Evolutionary conservation across 139 green algal species (phyloP), one percentile per base, ranked within the genome.

Genomic region (Coccomyxa sp.): DNA sequence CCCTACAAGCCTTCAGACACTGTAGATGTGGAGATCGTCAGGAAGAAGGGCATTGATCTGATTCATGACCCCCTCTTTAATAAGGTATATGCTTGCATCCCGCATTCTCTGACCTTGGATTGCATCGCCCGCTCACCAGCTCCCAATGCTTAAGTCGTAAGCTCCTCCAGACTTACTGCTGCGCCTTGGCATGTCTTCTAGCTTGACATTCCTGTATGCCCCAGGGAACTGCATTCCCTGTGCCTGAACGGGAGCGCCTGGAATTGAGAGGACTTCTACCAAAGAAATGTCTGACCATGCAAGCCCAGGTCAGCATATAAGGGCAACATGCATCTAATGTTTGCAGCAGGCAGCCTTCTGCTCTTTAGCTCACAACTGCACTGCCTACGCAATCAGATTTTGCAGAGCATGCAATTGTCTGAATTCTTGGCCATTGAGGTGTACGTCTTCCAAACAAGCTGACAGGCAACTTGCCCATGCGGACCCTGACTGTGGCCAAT

Each of bases 221-320:
- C 55, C 82, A 97, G 88, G 93, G 95, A 70, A 98, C 91, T 7
- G 91, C 90, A 0, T 97, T 98, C 75, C 84, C 86, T 3, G 31
- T 81, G 1, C 68, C 85, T 10, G 95, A 99, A 81, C 83, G 95
- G 0, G 95, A 99, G 75, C 84, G 95, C 0, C 78, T 99, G 36
- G 90, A 89, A 0, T 78, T 99, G 36, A 81, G 95, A 3, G 95
- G 95, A 24, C 86, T 99, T 36, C 85, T 98, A 70, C 95, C 95
- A 14, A 90, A 92, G 1, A 58, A 86, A 0, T 78, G 88, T 8
- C 81, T 91, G 0, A 82, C 78, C 0, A 79, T 96, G 85, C 78
- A 93, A 37, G 79, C 85, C 37, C 92, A 96, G 86, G 86, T 90
- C 50, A 76, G 73, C 1, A 24, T 29, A 24, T 22, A 34, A 29